These are phyloP conservation scores for Podospora conica DNA, from an alignment of 495 filamentous ascomycete genomes.

Conservation along the genomic window DNA sequence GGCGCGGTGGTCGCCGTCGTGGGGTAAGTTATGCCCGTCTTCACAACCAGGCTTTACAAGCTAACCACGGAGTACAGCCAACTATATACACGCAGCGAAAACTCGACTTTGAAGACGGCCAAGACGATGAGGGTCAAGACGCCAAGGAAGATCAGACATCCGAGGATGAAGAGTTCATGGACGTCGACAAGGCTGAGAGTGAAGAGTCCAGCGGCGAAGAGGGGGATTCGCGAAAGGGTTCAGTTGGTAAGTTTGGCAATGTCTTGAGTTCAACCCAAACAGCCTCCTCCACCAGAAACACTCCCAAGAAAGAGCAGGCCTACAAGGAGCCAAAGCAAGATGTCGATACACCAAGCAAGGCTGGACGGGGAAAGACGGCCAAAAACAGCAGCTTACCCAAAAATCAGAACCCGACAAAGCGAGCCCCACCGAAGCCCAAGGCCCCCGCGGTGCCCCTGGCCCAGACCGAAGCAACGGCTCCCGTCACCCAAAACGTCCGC, in stretches of 20 bases:
- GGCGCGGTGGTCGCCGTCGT: conserved; percentile 69
- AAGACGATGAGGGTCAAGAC: conserved; percentile 24
- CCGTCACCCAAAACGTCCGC: too few species aligned
- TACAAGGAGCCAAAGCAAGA: neutral
- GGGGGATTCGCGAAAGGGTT: neutral
- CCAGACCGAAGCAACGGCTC: neutral
- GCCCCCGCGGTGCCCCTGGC: too few species aligned
- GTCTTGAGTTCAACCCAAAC: neutral
- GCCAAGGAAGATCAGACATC: conserved; percentile 18
- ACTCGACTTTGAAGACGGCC: conserved; percentile 25
- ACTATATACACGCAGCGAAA: conserved; percentile 21
- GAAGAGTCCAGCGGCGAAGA: conserved; percentile 24
- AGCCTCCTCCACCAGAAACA: too few species aligned
- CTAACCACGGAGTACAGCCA: conserved; percentile 15
- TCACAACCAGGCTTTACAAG: conserved; percentile 13
- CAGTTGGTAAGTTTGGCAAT: neutral
- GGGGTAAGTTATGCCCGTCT: conserved; percentile 35
- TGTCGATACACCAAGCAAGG: neutral
- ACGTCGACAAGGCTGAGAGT: conserved; percentile 20
- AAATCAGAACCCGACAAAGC: neutral
- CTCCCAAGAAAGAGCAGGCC: neutral
- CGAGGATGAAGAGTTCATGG: conserved; percentile 29
- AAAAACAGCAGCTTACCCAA: neutral
- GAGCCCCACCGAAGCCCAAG: neutral
- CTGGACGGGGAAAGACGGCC: neutral